Base-by-base conservation (phyloP, 2,329 filamentous ascomycete species). In the Phoma sp. region DNA sequence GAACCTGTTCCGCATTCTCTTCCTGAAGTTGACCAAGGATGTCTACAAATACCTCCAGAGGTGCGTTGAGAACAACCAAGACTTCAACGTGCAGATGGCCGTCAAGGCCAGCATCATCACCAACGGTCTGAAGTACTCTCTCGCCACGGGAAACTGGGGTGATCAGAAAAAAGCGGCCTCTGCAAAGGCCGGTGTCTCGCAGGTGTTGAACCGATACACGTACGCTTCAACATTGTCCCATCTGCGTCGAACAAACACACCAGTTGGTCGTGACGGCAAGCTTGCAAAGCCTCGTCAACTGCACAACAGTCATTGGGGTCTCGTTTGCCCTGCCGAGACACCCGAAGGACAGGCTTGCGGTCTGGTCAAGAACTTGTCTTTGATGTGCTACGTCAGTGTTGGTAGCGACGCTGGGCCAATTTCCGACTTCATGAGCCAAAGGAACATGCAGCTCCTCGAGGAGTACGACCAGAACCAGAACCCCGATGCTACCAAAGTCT, bases 341-440 rank as follows among this genome's bases (percentile, higher is more conserved):
- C 95, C 95, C 22, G 95, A 99, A 84, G 95, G 95, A 61, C 95
- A 99, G 76, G 95, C 95, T 77, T 99, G 95, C 80, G 95, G 95
- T 79, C 82, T 99, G 62, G 95, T 99, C 77, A 99, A 99, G 83
- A 99, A 99, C 71, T 73, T 99, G 73, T 93, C 95, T 6, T 83
- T 99, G 47, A 98, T 99, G 94, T 98, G 95, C 73, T 97, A 96
- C 69, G 93, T 99, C 71, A 97, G 92, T 69, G 93, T 98, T 44
- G 94, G 94, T 68, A 96, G 92, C 27, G 92, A 93, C 15, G 91
- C 91, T 17, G 90, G 94, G 53, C 93, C 94, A 2, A 90, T 98
- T 66, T 87, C 94, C 35, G 91, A 96, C 67, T 99, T 96, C 80
- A 95, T 99, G 91, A 91, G 94, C 65, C 90, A 94, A 65, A 84